phyloP scores from a whole-genome alignment of 192 early-diverging fungal species.

The Dispira parvispora region DNA sequence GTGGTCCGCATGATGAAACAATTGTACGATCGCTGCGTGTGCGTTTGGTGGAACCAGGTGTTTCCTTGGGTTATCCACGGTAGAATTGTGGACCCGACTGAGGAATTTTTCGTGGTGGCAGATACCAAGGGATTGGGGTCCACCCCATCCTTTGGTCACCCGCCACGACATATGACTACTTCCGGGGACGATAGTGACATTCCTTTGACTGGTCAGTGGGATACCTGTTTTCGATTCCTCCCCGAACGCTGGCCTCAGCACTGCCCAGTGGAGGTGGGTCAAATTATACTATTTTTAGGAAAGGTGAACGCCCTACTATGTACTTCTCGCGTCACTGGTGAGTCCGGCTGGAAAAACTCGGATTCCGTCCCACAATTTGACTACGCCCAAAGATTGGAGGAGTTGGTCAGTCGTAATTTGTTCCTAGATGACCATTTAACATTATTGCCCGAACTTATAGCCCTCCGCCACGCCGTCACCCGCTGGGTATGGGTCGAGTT shows the following conservation, averaged over 20 bases:
- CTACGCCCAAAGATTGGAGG: neutral
- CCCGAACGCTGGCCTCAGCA: neutral
- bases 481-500: constrained; percentile 7
- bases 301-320: too few species aligned
- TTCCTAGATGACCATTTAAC: neutral
- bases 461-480: neutral
- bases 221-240: neutral
- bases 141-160: neutral
- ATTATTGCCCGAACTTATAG: neutral
- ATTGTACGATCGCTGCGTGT: constrained; percentile 1
- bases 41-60: neutral
- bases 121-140: neutral
- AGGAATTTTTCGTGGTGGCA: neutral
- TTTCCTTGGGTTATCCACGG: constrained; percentile 3
- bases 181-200: neutral
- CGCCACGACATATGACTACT: neutral
- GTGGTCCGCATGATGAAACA: neutral
- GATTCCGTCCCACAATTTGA: neutral
- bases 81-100: constrained; percentile 4
- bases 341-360: too few species aligned
- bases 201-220: neutral
- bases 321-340: too few species aligned
- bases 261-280: too few species aligned
- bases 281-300: too few species aligned
- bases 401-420: neutral